These are phyloP conservation scores for Diatrype stigma DNA, from an alignment of 2,329 filamentous ascomycete genomes.

Conservation along the genomic window DNA sequence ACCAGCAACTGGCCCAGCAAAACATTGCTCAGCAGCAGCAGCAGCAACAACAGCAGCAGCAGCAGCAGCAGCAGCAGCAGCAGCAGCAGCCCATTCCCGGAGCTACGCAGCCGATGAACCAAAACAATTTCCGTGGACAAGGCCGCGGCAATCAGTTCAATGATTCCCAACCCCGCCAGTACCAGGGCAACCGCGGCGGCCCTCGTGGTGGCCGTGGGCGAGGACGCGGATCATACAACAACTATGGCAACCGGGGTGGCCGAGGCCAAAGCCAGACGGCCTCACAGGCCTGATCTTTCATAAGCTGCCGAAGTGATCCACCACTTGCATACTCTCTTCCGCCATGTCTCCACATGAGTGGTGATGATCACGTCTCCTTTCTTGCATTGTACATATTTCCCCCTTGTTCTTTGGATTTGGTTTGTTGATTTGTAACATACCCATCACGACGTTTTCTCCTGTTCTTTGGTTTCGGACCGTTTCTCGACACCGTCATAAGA, in stretches of 20 bases:
- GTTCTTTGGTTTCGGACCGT: conserved; percentile 20
- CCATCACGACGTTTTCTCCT: conserved; percentile 24
- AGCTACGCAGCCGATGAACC: conserved; percentile 25
- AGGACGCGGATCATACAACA: conserved; percentile 30
- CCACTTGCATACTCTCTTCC: conserved; percentile 2
- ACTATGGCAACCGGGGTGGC: conserved; percentile 29
- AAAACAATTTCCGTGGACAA: conserved; percentile 22
- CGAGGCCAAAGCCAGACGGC: conserved; percentile 27
- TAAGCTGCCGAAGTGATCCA: conserved; percentile 2
- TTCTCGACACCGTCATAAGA: conserved; percentile 19
- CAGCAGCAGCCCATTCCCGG: conserved; percentile 9
- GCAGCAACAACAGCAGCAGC: conserved; percentile 22
- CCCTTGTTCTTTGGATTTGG: conserved; percentile 18
- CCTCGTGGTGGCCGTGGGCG: conserved; percentile 24
- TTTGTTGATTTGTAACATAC: conserved; percentile 30
- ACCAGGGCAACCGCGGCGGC: conserved; percentile 25
- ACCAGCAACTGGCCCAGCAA: conserved; percentile 11
- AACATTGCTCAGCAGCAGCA: conserved; percentile 15
- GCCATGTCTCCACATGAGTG: conserved; percentile 1
- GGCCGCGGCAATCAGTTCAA: conserved; percentile 25
- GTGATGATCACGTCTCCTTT: conserved; percentile 10
- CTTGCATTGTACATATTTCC: conserved; percentile 28
- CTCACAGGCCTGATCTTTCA: conserved; percentile 22
- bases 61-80: conserved; percentile 23
- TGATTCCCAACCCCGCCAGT: conserved; percentile 28